Evolutionary conservation across 768 basidiomycete species (phyloP).

Genomic region (Mycena rosella): DNA sequence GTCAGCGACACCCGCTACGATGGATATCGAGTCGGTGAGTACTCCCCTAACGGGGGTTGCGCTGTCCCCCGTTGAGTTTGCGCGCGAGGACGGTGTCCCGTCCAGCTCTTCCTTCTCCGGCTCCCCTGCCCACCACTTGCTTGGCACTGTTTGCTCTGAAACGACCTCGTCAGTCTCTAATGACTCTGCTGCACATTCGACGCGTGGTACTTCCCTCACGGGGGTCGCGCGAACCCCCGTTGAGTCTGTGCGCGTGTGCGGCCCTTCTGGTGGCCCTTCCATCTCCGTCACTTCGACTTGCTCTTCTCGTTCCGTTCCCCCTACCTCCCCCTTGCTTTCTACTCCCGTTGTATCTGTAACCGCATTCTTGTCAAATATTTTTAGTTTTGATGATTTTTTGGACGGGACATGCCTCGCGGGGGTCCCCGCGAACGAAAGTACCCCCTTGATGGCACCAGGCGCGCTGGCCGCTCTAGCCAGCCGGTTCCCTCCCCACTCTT

Average conservation of each 20-base stretch:
- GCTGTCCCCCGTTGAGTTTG: not conserved
- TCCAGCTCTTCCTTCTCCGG: not conserved
- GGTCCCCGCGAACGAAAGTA: no score
- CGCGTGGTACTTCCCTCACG: constrained; percentile 7
- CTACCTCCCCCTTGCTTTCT: not conserved
- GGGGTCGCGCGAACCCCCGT: constrained; percentile 4
- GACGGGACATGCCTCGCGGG: no score
- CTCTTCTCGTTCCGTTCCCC: not conserved
- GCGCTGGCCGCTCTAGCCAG: no score
- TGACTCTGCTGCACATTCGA: not conserved
- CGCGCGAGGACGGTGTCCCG: not conserved
- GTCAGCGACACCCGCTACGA: constrained; percentile 1
- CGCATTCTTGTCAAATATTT: no score
- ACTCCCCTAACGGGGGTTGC: not conserved
- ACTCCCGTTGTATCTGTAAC: not conserved
- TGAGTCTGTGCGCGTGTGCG: not conserved
- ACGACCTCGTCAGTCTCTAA: not conserved
- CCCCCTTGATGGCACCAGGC: no score
- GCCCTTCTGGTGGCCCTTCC: not conserved
- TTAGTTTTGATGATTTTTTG: not conserved
- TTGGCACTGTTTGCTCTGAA: not conserved
- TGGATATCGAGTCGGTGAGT: not conserved
- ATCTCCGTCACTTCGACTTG: not conserved
- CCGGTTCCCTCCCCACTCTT: not conserved
- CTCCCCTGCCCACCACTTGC: constrained; percentile 9